phyloP scores from a whole-genome alignment of 106 monocot genomes.

The Dendrobium nobile region DNA sequence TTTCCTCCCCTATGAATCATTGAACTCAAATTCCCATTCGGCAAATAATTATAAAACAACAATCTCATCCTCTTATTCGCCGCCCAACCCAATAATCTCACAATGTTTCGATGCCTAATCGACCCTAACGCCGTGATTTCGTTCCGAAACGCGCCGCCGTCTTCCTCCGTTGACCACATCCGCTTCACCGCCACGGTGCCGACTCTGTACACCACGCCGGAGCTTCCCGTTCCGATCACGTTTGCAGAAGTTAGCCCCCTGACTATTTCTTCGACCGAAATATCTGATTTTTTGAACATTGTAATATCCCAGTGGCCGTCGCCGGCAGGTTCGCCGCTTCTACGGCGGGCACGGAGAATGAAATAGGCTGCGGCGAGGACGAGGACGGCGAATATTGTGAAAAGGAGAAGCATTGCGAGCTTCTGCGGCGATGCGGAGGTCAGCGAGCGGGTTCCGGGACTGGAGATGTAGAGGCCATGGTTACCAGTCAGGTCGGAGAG shows the following conservation, averaged over 20 bases:
- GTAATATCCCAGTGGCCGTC: slow-evolving; percentile 64
- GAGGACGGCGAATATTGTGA: slow-evolving; percentile 39
- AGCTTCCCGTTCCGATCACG: slow-evolving; percentile 90
- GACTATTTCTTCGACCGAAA: slow-evolving; percentile 50
- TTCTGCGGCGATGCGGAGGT: slow-evolving; percentile 8
- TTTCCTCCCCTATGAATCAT: slow-evolving; percentile 66
- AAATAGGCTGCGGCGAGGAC: slow-evolving; percentile 43
- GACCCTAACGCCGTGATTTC: slow-evolving; percentile 73
- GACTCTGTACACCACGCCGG: slow-evolving; percentile 89
- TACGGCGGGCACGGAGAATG: slow-evolving; percentile 27
- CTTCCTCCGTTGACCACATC: slow-evolving; percentile 66
- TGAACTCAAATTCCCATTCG: slow-evolving; percentile 72
- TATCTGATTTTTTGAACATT: slow-evolving; percentile 77
- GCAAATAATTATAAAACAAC: slow-evolving; percentile 75
- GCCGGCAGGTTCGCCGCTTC: not conserved
- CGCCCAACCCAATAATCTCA: slow-evolving; percentile 70
- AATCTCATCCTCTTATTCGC: slow-evolving; percentile 51
- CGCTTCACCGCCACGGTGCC: slow-evolving; percentile 73
- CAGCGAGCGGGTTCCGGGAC: not conserved
- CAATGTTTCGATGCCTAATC: slow-evolving; percentile 76
- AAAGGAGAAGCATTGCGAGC: slow-evolving; percentile 61
- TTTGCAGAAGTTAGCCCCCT: slow-evolving; percentile 57
- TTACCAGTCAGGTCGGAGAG: slow-evolving; percentile 56
- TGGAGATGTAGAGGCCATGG: slow-evolving; percentile 42
- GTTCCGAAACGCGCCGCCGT: slow-evolving; percentile 47